Evolutionary conservation across 495 filamentous ascomycete genomes (phyloP), one percentile per base, ranked within the genome.

Genomic region (Aspergillus haitiensis): DNA sequence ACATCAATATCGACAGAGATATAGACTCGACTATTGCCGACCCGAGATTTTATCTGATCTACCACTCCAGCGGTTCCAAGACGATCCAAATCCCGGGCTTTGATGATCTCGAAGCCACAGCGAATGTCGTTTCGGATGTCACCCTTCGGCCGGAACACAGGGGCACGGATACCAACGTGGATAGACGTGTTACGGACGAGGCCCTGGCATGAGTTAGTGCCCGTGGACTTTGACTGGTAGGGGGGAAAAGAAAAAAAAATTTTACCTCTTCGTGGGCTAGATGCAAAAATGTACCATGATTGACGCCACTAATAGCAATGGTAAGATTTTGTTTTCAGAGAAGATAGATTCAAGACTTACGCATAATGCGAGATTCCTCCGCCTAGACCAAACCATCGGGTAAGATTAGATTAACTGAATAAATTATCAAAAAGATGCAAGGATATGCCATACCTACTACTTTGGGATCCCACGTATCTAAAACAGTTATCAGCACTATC

Each of bases 1-100:
- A 81, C 78, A 63, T 83, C 81, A 54, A 82, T 83, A 57, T 82
- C 80, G 11, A 73, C 67, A n/a, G 67, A 68, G 21, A 82, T 78
- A 34, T 74, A 74, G 7, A 74, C 69, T 2, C 34, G 55, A 15
- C 59, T 62, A 32, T 67, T 54, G 8, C 75, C 78, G 0, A 82
- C 73, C 3, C 74, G 70, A 9, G 73, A 61, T 55, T 78, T 72
- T 55, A 83, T 81, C 42, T 64, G 64, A 7, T 73, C 61, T 8
- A 78, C 67, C 13, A 82, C 62, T 3, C 74, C 78, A 21, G 67
- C 60, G 10, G 74, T 62, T 6, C 80, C 79, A 33, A 83, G 68
- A 15, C 74, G 73, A 58, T 83, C 81, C 52, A 83, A 73, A 55
- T 82, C 79, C 37, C 80, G 76, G 4, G 78, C 76, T 13, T 71